A percentile compares a stretch with the other conserved stretches of the same genome.
Conservation (phyloP, 75 land plant species). For the Gnetum montanum region DNA sequence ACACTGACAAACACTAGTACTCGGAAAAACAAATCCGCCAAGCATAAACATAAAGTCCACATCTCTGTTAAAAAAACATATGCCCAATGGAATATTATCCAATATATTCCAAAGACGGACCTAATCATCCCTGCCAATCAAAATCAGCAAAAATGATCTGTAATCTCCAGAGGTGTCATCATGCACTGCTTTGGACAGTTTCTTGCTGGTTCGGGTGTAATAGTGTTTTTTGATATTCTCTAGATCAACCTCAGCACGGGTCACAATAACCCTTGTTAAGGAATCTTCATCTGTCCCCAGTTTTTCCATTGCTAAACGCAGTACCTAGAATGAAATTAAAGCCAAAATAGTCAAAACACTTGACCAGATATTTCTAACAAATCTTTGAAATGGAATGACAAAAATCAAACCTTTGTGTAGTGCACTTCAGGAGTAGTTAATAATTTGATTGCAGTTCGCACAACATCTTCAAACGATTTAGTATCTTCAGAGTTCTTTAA, state of each 20-base stretch:
- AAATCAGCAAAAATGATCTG: conserved; percentile 31
- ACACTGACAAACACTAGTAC: no score
- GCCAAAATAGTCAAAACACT: conserved; percentile 54
- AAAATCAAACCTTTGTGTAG: conserved; percentile 28
- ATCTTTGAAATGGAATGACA: conserved; percentile 44
- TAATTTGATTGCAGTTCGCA: no score
- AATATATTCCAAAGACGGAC: no score
- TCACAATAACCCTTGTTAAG: conserved; percentile 52
- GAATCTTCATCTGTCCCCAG: conserved; percentile 69
- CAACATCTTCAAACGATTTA: no score
- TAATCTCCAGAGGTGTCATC: conserved; percentile 67
- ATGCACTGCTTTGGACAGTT: conserved; percentile 38
- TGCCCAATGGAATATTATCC: no score
- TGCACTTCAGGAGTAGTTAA: no score
- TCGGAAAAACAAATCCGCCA: no score
- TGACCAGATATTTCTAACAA: conserved; percentile 48
- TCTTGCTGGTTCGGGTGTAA: conserved; percentile 34
- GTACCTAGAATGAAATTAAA: conserved; percentile 23
- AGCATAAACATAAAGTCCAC: no score
- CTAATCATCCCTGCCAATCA: conserved; percentile 46
- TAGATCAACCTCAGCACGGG: conserved; percentile 70
- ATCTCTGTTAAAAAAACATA: no score
- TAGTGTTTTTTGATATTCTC: conserved; percentile 44
- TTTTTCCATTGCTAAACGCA: conserved; percentile 41
- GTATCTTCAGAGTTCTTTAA: no score